A percentile compares a stretch with the other conserved stretches of the same genome.
Evolutionary conservation across 1,284 basidiomycete species (phyloP).

Genomic region (Irpex sp.): DNA sequence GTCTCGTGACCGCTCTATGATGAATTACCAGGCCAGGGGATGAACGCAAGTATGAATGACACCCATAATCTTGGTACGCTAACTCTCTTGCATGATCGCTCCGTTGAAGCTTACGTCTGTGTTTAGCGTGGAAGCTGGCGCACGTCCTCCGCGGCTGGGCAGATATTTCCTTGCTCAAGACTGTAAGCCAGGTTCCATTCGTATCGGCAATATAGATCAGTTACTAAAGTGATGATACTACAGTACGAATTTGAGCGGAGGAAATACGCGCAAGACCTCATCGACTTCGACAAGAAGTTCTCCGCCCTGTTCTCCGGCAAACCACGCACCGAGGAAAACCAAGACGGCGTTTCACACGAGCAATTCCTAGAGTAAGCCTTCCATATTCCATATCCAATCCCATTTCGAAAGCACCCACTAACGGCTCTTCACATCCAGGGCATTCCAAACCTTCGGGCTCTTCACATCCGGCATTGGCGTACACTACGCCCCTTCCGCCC

Average conservation of each 20-base stretch:
- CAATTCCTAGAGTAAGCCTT: constrained; percentile 53
- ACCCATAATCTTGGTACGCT: constrained; percentile 67
- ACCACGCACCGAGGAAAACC: constrained; percentile 51
- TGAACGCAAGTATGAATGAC: constrained; percentile 82
- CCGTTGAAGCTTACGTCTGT: not conserved
- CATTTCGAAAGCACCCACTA: too few species aligned
- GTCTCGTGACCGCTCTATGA: constrained; percentile 23
- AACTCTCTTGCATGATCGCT: not conserved
- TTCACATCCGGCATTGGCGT: constrained; percentile 66
- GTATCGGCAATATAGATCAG: not conserved
- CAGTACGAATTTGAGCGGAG: constrained; percentile 73
- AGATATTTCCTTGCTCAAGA: constrained; percentile 60
- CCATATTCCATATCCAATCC: constrained; percentile 7
- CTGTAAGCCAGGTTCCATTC: constrained; percentile 41
- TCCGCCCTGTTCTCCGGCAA: constrained; percentile 76
- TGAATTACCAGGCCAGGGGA: constrained; percentile 49
- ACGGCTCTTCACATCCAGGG: constrained; percentile 28
- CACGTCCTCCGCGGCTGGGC: constrained; percentile 75
- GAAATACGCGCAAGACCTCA: constrained; percentile 77
- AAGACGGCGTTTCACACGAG: constrained; percentile 64
- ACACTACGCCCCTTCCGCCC: constrained; percentile 51
- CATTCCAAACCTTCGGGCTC: constrained; percentile 54
- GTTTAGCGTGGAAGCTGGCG: constrained; percentile 69
- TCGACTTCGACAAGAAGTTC: constrained; percentile 77
- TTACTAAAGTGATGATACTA: not conserved